Base-by-base conservation (phyloP, 805 yeast species). In the Saccharomycopsis sp. region DNA sequence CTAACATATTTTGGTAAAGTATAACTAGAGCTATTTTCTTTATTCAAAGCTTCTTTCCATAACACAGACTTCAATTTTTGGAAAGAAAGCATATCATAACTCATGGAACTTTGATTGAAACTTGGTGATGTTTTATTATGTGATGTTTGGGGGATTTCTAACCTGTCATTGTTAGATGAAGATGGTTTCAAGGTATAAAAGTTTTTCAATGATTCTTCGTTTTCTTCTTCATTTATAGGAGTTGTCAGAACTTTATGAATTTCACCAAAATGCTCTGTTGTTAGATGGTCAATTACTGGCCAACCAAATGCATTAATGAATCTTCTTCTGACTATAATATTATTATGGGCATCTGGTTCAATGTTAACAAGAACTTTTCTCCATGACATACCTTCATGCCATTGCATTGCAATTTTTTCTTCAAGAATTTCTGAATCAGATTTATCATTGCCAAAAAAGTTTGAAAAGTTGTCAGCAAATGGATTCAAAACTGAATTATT, bases 271-370 rank as follows among this genome's bases (percentile, higher is more conserved):
- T 83, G 92, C 37, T 69, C 66, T 12, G 65, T 62, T 2, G 78
- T 71, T 45, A 83, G 53, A 54, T 80, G 92, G 44, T 81, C 87
- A 35, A 82, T 62, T 0, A 81, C 84, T 1, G 74, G 76, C 94
- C 94, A 83, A 1, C 94, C 94, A 58, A 76, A 82, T 0, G 89
- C 92, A 60, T 83, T 83, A 1, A 84, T 68, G 58, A 79, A 80
- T 41, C 79, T 59, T 52, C 88, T 63, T 48, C 92, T 59, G 0
- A 81, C 88, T 29, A 79, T 63, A 25, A 81, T 79, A 50, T 79
- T 81, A 50, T 81, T 81, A 52, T 80, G 89, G 0, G 88, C 86
- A 58, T 80, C 88, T 0, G 87, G 85, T 46, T 73, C 65, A 41
- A 81, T 54, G 31, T 71, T 71, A 1, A 80, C 82, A 15, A 81